A percentile compares a stretch with the other conserved stretches of the same genome.
Evolutionary conservation across 2,329 filamentous ascomycete genomes (phyloP).

Genomic region (Penicillium frequentans): DNA sequence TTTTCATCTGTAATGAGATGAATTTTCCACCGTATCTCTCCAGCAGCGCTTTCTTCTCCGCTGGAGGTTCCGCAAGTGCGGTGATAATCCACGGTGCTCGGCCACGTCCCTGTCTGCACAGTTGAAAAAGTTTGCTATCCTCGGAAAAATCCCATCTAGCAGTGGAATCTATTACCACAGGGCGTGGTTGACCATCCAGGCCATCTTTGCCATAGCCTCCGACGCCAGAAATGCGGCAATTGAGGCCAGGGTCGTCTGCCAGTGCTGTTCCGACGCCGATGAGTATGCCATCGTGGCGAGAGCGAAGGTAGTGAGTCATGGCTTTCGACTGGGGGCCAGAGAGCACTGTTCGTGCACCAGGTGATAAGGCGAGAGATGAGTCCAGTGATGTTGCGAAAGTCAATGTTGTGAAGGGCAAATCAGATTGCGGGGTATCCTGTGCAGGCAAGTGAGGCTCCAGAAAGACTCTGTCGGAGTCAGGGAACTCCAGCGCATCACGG

Average conservation of each 20-base stretch:
- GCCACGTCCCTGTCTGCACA: slow-evolving; percentile 63
- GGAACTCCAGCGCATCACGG: slow-evolving; percentile 38
- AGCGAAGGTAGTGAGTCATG: slow-evolving; percentile 93
- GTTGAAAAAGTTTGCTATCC: slow-evolving; percentile 63
- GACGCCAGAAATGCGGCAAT: slow-evolving; percentile 70
- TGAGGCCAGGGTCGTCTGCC: slow-evolving; percentile 81
- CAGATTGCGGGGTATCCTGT: slow-evolving; percentile 15
- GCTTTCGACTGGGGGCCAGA: slow-evolving; percentile 82
- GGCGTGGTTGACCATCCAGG: slow-evolving; percentile 65
- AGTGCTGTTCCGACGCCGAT: slow-evolving; percentile 81
- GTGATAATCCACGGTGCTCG: slow-evolving; percentile 70
- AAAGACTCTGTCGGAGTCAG: slow-evolving; percentile 40
- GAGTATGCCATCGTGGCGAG: slow-evolving; percentile 78
- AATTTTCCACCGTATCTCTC: slow-evolving; percentile 33
- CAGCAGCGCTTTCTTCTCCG: slow-evolving; percentile 19
- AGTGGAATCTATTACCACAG: slow-evolving; percentile 75
- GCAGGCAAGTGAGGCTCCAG: slow-evolving; percentile 50
- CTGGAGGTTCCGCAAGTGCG: slow-evolving; percentile 10
- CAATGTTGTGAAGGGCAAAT: slow-evolving; percentile 63
- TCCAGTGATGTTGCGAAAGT: slow-evolving; percentile 90
- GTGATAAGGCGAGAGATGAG: slow-evolving; percentile 69
- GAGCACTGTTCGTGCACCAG: slow-evolving; percentile 72
- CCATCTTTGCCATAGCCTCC: slow-evolving; percentile 53
- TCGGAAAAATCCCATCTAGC: slow-evolving; percentile 65
- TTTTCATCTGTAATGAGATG: slow-evolving; percentile 25